phyloP scores from a whole-genome alignment of 139 green algal genomes.

The Eudorina sp. region DNA sequence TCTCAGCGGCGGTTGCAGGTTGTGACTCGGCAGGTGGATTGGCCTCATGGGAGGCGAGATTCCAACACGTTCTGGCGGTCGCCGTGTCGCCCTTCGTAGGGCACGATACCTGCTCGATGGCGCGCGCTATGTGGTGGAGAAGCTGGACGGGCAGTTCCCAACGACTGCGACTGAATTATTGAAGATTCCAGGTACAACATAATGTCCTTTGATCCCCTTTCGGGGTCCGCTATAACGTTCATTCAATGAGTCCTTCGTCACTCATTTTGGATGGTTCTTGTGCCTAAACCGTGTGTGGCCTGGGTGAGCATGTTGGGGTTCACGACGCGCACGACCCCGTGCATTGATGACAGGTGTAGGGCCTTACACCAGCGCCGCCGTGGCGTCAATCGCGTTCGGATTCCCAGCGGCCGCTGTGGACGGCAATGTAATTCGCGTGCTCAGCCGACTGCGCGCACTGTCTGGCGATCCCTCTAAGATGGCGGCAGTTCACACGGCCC shows the following conservation, averaged over 20 bases:
- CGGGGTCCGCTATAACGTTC: background rate
- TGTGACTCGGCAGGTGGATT: background rate
- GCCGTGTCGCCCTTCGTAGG: slow-evolving; percentile 33
- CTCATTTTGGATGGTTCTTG: too few relatives aligned
- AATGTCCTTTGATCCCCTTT: background rate
- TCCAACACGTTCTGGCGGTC: background rate
- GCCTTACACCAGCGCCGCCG: slow-evolving; percentile 89
- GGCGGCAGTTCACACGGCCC: background rate
- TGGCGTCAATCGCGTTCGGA: slow-evolving; percentile 92
- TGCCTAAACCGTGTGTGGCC: too few relatives aligned
- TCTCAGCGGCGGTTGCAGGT: too few relatives aligned
- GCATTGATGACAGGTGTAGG: too few relatives aligned
- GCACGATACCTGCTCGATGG: slow-evolving; percentile 92
- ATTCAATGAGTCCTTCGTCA: too few relatives aligned
- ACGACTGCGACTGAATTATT: slow-evolving; percentile 73
- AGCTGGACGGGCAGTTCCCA: slow-evolving; percentile 83
- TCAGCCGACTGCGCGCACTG: slow-evolving; percentile 73
- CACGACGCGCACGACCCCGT: too few relatives aligned
- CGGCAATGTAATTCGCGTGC: slow-evolving; percentile 94
- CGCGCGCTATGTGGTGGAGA: slow-evolving; percentile 80
- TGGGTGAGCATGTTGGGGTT: too few relatives aligned
- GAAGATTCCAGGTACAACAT: slow-evolving; percentile 87
- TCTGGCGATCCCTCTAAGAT: slow-evolving; percentile 61
- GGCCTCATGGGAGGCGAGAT: too few relatives aligned
- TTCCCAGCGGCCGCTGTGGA: slow-evolving; percentile 87